phyloP scores from a whole-genome alignment of 2,329 filamentous ascomycete species.

The Thielaviopsis populi region DNA sequence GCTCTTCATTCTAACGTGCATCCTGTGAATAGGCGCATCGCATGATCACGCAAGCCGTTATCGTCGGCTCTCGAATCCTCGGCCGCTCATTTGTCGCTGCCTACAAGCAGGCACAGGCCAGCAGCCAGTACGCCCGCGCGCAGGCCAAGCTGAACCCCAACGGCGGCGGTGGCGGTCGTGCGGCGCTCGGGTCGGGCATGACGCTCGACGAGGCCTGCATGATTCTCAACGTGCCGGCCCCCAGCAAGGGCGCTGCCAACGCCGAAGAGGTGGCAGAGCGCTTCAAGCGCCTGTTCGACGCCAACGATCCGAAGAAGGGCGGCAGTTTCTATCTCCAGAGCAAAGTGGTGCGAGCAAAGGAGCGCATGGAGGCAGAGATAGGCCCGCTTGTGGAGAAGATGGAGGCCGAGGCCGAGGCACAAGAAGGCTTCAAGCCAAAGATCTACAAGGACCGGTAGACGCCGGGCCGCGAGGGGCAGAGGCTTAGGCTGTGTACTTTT shows the following conservation, averaged over 20 bases:
- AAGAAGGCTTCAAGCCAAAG: conserved; percentile 87
- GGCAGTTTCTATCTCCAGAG: conserved; percentile 98
- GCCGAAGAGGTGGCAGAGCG: conserved; percentile 66
- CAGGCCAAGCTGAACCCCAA: conserved; percentile 44
- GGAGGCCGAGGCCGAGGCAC: conserved; percentile 60
- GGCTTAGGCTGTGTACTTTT: conserved; percentile 7
- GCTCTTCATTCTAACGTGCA: background rate
- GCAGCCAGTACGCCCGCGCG: conserved; percentile 65
- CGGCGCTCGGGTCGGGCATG: conserved; percentile 50
- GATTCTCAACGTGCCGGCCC: conserved; percentile 90
- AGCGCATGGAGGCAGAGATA: conserved; percentile 80
- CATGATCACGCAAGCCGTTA: conserved; percentile 77
- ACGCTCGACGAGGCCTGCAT: conserved; percentile 93
- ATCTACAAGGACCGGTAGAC: conserved; percentile 69
- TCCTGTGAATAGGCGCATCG: conserved; percentile 16
- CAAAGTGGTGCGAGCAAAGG: conserved; percentile 81
- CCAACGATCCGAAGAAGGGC: conserved; percentile 87
- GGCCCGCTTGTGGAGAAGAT: conserved; percentile 55
- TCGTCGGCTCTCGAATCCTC: conserved; percentile 81
- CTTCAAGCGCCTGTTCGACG: conserved; percentile 90
- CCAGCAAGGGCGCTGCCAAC: conserved; percentile 53
- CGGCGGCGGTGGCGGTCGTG: conserved; percentile 33
- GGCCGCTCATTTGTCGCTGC: conserved; percentile 87
- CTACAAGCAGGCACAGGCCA: conserved; percentile 85
- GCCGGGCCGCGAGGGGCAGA: background rate